A percentile compares a stretch with the other conserved stretches of the same genome.
phyloP scores from a whole-genome alignment of 495 filamentous ascomycete species.

The Penicillium taxi region DNA sequence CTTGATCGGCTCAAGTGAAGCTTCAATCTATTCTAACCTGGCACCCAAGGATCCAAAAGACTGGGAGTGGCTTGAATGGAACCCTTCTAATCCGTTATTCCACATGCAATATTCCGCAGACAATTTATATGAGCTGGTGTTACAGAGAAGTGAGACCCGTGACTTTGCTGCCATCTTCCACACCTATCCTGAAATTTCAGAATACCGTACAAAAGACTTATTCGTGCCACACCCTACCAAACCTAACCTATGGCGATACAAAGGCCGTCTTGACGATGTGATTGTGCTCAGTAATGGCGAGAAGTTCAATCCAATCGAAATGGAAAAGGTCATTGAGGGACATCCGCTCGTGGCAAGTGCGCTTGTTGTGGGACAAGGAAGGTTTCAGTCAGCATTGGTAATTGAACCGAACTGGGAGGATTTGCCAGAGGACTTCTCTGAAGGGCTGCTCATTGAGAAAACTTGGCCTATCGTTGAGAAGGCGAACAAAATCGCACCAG shows the following conservation, averaged over 20 bases:
- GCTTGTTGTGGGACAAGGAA: slow-evolving; percentile 24
- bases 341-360: slow-evolving; percentile 16
- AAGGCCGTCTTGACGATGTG: slow-evolving; percentile 29
- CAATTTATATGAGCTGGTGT: slow-evolving; percentile 37
- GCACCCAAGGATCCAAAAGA: slow-evolving; percentile 28
- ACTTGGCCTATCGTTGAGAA: slow-evolving; percentile 37
- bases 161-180: slow-evolving; percentile 6
- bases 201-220: slow-evolving; percentile 50
- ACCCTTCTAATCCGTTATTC: slow-evolving; percentile 36
- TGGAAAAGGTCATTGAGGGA: slow-evolving; percentile 19
- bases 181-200: slow-evolving; percentile 32
- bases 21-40: slow-evolving; percentile 13
- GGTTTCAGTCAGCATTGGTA: slow-evolving; percentile 24
- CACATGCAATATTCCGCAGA: slow-evolving; percentile 31
- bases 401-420: slow-evolving; percentile 18
- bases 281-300: slow-evolving; percentile 35
- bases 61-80: slow-evolving; percentile 45
- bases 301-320: slow-evolving; percentile 30
- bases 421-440: background rate
- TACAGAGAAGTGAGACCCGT: background rate
- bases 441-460: slow-evolving; percentile 11
- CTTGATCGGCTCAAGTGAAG: slow-evolving; percentile 16
- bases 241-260: slow-evolving; percentile 19
- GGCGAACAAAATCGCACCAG: slow-evolving; percentile 30
- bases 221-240: slow-evolving; percentile 32